These are phyloP conservation scores for Kodamaea neixiangensis DNA, from an alignment of 805 yeast species.

Conservation along the genomic window DNA sequence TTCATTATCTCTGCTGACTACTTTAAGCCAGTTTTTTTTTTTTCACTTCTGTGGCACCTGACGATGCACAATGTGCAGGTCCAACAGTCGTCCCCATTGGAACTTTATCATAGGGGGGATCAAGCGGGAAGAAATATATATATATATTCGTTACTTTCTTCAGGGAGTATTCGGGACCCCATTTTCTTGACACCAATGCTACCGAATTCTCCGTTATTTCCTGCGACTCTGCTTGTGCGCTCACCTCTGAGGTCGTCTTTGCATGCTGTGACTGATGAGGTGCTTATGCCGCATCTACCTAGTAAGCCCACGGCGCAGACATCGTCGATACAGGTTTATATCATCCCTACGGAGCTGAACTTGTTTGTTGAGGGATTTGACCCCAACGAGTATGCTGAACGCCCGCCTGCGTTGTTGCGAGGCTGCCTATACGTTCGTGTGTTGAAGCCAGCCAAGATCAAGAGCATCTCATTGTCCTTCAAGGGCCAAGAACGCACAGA, in stretches of 20 bases:
- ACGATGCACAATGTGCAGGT: neutral
- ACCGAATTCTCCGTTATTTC: constrained; percentile 26
- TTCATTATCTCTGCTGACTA: neutral
- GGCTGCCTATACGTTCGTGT: constrained; percentile 76
- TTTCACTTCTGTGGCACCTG: neutral
- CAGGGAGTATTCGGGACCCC: neutral
- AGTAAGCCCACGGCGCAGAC: constrained; percentile 60
- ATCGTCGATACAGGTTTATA: constrained; percentile 65
- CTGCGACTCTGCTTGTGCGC: constrained; percentile 21
- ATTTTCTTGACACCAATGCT: neutral
- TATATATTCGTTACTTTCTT: neutral
- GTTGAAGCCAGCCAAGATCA: constrained; percentile 70
- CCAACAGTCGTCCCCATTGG: neutral
- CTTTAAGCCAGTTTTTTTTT: neutral
- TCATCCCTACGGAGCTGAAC: constrained; percentile 77
- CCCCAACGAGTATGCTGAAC: constrained; percentile 56
- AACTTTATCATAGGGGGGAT: neutral
- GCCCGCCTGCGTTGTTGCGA: constrained; percentile 78
- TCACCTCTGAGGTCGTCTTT: constrained; percentile 5
- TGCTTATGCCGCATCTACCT: constrained; percentile 47
- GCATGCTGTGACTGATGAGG: constrained; percentile 9
- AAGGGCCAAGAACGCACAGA: constrained; percentile 77
- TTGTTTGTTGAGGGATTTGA: constrained; percentile 83
- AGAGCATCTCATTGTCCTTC: constrained; percentile 59
- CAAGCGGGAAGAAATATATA: neutral